Conservation (phyloP, 768 basidiomycete genomes). For the Boletus rufocinnamomeus region DNA sequence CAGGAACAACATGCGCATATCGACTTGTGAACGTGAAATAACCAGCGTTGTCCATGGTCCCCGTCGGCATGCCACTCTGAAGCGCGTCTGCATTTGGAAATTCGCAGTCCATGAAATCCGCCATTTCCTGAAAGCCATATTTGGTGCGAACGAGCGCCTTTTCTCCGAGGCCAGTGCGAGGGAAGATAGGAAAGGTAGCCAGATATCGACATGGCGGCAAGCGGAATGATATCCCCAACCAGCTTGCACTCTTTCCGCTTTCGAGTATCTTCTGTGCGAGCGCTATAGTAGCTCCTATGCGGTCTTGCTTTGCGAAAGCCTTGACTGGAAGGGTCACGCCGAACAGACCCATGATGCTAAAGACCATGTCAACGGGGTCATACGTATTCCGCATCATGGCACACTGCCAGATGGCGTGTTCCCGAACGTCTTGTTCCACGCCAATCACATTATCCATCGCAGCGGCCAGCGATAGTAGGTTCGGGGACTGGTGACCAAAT, state of each 20-base stretch:
- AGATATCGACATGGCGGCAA: conserved; percentile 4
- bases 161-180: not conserved
- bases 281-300: conserved; percentile 1
- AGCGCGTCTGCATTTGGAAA: conserved; percentile 1
- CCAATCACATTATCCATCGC: conserved; percentile 1
- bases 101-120: conserved; percentile 3
- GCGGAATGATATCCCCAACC: conserved; percentile 3
- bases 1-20: not conserved
- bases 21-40: conserved; percentile 1
- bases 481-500: not conserved
- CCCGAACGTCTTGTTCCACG: conserved; percentile 1
- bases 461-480: not conserved
- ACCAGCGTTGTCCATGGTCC: not conserved
- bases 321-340: not conserved
- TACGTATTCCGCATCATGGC: conserved; percentile 4
- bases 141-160: conserved; percentile 4
- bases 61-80: not conserved
- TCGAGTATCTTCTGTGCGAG: conserved; percentile 1
- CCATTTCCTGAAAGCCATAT: not conserved
- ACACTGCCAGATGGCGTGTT: conserved; percentile 5
- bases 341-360: conserved; percentile 4
- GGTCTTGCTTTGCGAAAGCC: not conserved
- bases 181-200: conserved; percentile 2
- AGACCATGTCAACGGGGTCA: conserved; percentile 3
- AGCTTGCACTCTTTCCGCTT: conserved; percentile 1